Percentiles rank a stretch among this genome's conserved stretches.
Conservation (phyloP, 441 rosid genomes). For the Populus hybrid region DNA sequence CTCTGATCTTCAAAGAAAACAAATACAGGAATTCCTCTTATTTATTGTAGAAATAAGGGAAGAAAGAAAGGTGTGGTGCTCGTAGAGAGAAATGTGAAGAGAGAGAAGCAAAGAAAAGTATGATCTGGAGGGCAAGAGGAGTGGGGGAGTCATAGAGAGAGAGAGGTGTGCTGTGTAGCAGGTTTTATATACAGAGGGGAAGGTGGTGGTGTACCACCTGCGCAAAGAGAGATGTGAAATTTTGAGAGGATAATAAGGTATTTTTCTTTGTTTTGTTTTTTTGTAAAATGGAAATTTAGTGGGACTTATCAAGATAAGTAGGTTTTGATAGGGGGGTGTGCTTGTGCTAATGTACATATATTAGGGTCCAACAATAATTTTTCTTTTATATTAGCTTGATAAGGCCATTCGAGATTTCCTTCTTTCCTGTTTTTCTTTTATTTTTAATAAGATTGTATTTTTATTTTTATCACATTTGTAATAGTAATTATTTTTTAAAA, state of each 20-base stretch:
- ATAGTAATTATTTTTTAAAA: no score
- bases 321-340: constrained; percentile 15
- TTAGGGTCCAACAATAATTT: constrained; percentile 11
- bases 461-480: no score
- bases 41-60: background rate
- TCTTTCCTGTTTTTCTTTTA: background rate
- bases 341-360: constrained; percentile 13
- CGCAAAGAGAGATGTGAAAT: no score
- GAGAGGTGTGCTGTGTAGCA: background rate
- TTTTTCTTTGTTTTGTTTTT: constrained; percentile 6
- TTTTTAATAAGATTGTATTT: background rate
- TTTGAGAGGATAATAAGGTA: background rate
- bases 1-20: constrained; percentile 20
- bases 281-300: no score
- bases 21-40: background rate
- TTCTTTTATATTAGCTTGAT: constrained; percentile 17
- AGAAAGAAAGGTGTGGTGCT: background rate
- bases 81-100: background rate
- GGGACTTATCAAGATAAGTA: no score
- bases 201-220: background rate
- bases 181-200: background rate
- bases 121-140: background rate
- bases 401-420: background rate
- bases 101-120: background rate
- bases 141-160: background rate